phyloP scores from a whole-genome alignment of 2,329 filamentous ascomycete species.

The Cercospora zeae-maydis region DNA sequence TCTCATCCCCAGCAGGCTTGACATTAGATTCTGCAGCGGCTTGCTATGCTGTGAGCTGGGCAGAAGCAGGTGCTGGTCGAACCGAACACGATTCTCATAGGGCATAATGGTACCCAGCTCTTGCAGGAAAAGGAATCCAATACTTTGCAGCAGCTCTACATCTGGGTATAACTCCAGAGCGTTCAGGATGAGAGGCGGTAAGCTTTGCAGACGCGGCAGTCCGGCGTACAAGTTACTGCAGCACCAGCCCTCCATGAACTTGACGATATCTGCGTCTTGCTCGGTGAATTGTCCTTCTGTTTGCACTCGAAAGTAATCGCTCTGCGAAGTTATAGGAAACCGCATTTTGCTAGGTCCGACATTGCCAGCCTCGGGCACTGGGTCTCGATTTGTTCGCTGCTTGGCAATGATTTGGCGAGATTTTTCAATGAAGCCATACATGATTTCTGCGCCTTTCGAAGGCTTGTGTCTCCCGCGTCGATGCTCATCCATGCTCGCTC shows the following conservation, averaged over 20 bases:
- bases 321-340: constrained; percentile 22
- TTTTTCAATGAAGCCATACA: constrained; percentile 43
- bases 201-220: constrained; percentile 54
- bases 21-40: constrained; percentile 43
- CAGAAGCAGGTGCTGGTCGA: constrained; percentile 53
- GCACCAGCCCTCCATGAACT: constrained; percentile 68
- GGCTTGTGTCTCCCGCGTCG: constrained; percentile 17
- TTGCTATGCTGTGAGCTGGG: constrained; percentile 47
- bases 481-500: constrained; percentile 19
- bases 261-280: constrained; percentile 56
- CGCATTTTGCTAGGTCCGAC: constrained; percentile 41
- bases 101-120: constrained; percentile 69
- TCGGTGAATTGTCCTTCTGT: constrained; percentile 44
- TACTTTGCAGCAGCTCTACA: constrained; percentile 44
- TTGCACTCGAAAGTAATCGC: constrained; percentile 28
- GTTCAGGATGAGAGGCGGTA: constrained; percentile 63
- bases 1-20: constrained; percentile 29
- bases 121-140: constrained; percentile 66
- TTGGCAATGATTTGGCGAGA: constrained; percentile 39
- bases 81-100: constrained; percentile 65
- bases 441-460: constrained; percentile 26
- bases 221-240: constrained; percentile 53
- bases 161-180: constrained; percentile 60
- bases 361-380: constrained; percentile 30
- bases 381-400: constrained; percentile 41